A percentile compares a stretch with the other conserved stretches of the same genome.
These are phyloP conservation scores for Juglanconis juglandina DNA, from an alignment of 2,329 filamentous ascomycete species.

Conservation along the genomic window DNA sequence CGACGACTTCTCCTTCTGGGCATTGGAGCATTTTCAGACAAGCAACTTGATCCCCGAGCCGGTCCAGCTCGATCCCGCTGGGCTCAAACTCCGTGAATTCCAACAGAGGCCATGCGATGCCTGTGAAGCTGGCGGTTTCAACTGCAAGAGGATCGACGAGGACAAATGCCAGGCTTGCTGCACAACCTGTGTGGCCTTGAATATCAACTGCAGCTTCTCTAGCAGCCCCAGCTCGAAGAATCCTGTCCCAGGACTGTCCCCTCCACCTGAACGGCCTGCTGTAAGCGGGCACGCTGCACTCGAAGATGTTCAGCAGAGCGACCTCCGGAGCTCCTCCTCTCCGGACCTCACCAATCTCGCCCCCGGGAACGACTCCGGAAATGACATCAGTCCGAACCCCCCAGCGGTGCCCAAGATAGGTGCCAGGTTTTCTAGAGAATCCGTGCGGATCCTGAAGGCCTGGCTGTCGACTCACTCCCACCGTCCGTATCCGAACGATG, in stretches of 20 bases:
- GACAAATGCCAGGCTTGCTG: constrained; percentile 59
- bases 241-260: constrained; percentile 37
- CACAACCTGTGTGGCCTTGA: constrained; percentile 59
- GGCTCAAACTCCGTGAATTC: constrained; percentile 38
- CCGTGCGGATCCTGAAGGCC: constrained; percentile 74
- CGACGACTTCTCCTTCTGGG: constrained; percentile 58
- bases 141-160: constrained; percentile 59
- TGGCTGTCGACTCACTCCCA: constrained; percentile 79
- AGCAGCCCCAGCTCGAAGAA: constrained; percentile 31
- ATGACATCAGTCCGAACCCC: constrained; percentile 20
- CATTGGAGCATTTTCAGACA: constrained; percentile 54
- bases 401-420: constrained; percentile 57
- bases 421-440: constrained; percentile 75
- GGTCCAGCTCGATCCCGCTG: constrained; percentile 11
- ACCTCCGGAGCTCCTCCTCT: constrained; percentile 19
- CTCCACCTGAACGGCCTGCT: constrained; percentile 43
- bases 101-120: constrained; percentile 48
- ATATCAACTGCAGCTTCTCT: constrained; percentile 57
- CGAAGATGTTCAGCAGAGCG: constrained; percentile 30
- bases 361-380: constrained; percentile 20
- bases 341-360: constrained; percentile 25
- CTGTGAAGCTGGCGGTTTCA: constrained; percentile 50
- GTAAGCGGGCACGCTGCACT: constrained; percentile 39
- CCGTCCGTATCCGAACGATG: constrained; percentile 84
- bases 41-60: constrained; percentile 30